Conservation (phyloP, 768 basidiomycete genomes). For the Hygrophorus russula region DNA sequence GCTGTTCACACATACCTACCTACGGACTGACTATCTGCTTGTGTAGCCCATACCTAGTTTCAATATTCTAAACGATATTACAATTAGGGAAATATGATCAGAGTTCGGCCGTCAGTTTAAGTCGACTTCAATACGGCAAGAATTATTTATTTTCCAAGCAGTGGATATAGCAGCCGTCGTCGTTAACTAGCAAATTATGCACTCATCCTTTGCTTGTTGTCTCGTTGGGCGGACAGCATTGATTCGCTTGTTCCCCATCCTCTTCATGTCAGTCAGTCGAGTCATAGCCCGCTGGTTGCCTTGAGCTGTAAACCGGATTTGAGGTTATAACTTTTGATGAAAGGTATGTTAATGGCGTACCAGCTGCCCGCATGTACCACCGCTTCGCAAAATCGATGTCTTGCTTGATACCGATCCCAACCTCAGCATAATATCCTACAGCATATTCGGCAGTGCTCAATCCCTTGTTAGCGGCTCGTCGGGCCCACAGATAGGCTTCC, state of each 20-base stretch:
- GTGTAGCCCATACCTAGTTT: too few relatives aligned
- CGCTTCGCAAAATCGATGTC: slow-evolving; percentile 93
- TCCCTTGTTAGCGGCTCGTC: slow-evolving; percentile 93
- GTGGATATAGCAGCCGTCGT: neutral
- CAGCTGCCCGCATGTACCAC: slow-evolving; percentile 99
- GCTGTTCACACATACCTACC: too few relatives aligned
- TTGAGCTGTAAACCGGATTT: slow-evolving; percentile 50
- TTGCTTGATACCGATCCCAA: slow-evolving; percentile 94
- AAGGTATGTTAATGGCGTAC: slow-evolving; percentile 33
- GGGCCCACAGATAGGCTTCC: slow-evolving; percentile 98
- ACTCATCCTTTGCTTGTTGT: slow-evolving; percentile 89
- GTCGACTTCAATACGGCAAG: too few relatives aligned
- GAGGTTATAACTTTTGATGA: neutral
- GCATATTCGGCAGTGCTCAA: slow-evolving; percentile 97
- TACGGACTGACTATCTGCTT: too few relatives aligned
- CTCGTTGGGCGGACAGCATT: slow-evolving; percentile 81
- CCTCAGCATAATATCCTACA: slow-evolving; percentile 96
- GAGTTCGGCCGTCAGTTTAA: too few relatives aligned
- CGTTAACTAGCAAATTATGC: slow-evolving; percentile 55
- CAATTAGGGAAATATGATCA: neutral
- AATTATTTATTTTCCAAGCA: too few relatives aligned
- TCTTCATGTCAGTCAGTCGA: slow-evolving; percentile 90
- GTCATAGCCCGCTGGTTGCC: slow-evolving; percentile 98
- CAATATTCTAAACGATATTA: too few relatives aligned
- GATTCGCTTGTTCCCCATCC: slow-evolving; percentile 68